These are phyloP conservation scores for Babesia caballi DNA, from an alignment of 169 alveolate genomes.

Conservation along the genomic window DNA sequence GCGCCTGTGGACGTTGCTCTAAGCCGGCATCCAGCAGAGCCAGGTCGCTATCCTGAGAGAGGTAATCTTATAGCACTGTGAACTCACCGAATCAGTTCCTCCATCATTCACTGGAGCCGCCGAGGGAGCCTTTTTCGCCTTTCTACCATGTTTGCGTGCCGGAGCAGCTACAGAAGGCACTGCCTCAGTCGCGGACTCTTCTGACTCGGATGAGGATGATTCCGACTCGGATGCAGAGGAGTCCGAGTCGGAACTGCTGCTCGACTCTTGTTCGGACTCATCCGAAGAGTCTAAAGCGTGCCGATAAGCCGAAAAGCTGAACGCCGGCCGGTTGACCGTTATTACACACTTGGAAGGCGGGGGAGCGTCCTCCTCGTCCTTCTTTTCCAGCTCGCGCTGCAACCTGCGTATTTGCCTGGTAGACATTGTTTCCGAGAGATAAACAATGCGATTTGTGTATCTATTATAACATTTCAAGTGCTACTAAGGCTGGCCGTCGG, in stretches of 20 bases:
- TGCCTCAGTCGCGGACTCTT: background rate
- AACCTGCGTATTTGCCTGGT: slow-evolving; percentile 46
- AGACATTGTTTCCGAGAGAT: slow-evolving; percentile 37
- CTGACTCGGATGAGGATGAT: background rate
- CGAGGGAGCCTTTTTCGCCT: background rate
- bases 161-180: background rate
- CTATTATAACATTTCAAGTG: no score
- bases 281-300: slow-evolving; percentile 2
- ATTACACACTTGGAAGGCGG: background rate
- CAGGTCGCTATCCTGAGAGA: slow-evolving; percentile 18
- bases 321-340: background rate
- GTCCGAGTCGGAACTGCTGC: background rate
- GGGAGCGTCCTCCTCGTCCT: background rate
- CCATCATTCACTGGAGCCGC: background rate
- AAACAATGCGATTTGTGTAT: background rate
- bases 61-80: background rate
- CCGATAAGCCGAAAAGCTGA: background rate
- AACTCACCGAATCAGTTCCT: slow-evolving; percentile 2
- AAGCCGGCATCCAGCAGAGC: background rate
- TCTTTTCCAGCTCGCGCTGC: slow-evolving; percentile 18
- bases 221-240: background rate
- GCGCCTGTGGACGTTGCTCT: background rate
- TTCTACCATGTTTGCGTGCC: background rate
- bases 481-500: no score
- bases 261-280: background rate